A percentile compares a stretch with the other conserved stretches of the same genome.
These are phyloP conservation scores for Austroboletus novae-zelandiae DNA, from an alignment of 1,284 basidiomycete genomes.

Conservation along the genomic window DNA sequence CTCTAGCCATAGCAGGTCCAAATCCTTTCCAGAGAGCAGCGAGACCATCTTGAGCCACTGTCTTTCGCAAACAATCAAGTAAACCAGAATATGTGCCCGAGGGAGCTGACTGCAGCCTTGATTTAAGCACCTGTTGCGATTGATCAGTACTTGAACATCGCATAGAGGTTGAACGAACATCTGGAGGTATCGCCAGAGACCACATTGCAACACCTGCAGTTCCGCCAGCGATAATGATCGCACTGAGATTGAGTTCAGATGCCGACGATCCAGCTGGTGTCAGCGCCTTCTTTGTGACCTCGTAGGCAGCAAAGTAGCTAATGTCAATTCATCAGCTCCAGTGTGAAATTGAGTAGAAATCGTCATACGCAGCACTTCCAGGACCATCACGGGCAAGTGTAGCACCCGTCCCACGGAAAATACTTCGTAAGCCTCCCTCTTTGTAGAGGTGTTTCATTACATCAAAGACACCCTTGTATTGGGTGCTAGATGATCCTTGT, in stretches of 20 bases:
- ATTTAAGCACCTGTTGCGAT: slow-evolving; percentile 82
- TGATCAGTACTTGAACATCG: slow-evolving; percentile 12
- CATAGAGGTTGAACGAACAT: slow-evolving; percentile 53
- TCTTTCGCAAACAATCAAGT: slow-evolving; percentile 90
- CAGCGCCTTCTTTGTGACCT: slow-evolving; percentile 86
- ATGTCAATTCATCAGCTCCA: slow-evolving; percentile 5
- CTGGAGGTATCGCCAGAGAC: slow-evolving; percentile 92
- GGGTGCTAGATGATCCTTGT: slow-evolving; percentile 68
- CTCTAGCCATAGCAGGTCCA: slow-evolving; percentile 94
- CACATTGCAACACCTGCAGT: slow-evolving; percentile 98
- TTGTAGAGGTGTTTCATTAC: slow-evolving; percentile 91
- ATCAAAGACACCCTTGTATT: slow-evolving; percentile 92
- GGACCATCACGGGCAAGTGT: slow-evolving; percentile 95
- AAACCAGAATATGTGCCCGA: slow-evolving; percentile 94
- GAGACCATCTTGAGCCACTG: slow-evolving; percentile 89
- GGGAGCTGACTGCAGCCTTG: slow-evolving; percentile 94
- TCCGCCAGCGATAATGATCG: slow-evolving; percentile 91
- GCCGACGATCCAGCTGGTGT: slow-evolving; percentile 76
- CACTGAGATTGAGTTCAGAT: slow-evolving; percentile 82
- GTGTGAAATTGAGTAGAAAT: background rate
- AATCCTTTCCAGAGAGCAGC: slow-evolving; percentile 95
- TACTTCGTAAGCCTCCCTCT: slow-evolving; percentile 90
- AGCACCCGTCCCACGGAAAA: slow-evolving; percentile 91
- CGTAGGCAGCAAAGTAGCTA: slow-evolving; percentile 97
- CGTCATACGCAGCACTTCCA: slow-evolving; percentile 86